Percentiles rank a stretch among this genome's conserved stretches.
These are phyloP conservation scores for Leptodontidium sp. DNA, from an alignment of 2,329 filamentous ascomycete species.

Conservation along the genomic window DNA sequence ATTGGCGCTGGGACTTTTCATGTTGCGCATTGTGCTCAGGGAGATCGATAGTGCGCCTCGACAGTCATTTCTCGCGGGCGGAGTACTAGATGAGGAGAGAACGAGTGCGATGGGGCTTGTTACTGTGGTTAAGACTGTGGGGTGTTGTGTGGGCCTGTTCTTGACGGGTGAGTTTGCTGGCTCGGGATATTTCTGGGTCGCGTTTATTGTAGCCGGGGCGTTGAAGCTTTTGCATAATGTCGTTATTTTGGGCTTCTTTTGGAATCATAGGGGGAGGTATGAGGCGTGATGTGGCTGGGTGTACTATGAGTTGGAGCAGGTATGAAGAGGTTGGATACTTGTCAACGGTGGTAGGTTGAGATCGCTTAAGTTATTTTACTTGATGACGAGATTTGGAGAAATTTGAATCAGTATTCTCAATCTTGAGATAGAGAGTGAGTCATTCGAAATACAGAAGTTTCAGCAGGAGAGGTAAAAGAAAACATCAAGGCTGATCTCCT, in stretches of 20 bases:
- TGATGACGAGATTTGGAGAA: too few relatives aligned
- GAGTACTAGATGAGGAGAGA: constrained; percentile 6
- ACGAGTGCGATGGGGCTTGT: constrained; percentile 6
- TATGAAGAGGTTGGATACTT: not conserved
- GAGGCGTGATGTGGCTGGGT: not conserved
- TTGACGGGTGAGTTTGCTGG: constrained; percentile 10
- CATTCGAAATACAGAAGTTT: too few relatives aligned
- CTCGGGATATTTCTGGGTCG: constrained; percentile 1
- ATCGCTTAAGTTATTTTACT: not conserved
- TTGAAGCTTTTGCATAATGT: constrained; percentile 8
- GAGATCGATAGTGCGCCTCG: constrained; percentile 13
- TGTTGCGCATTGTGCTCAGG: not conserved
- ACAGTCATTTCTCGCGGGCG: not conserved
- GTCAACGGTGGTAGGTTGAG: not conserved
- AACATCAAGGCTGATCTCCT: too few relatives aligned
- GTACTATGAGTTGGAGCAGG: not conserved
- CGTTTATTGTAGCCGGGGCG: not conserved
- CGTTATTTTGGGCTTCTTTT: constrained; percentile 5
- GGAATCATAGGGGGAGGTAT: constrained; percentile 13
- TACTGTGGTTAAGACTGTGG: constrained; percentile 3
- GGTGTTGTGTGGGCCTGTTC: not conserved
- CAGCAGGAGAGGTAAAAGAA: too few relatives aligned
- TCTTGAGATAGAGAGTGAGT: too few relatives aligned
- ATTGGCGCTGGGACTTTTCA: not conserved
- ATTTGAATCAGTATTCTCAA: not conserved